Evolutionary conservation across 2,329 filamentous ascomycete genomes (phyloP).

Genomic region (Ascocoryne sarcoides): DNA sequence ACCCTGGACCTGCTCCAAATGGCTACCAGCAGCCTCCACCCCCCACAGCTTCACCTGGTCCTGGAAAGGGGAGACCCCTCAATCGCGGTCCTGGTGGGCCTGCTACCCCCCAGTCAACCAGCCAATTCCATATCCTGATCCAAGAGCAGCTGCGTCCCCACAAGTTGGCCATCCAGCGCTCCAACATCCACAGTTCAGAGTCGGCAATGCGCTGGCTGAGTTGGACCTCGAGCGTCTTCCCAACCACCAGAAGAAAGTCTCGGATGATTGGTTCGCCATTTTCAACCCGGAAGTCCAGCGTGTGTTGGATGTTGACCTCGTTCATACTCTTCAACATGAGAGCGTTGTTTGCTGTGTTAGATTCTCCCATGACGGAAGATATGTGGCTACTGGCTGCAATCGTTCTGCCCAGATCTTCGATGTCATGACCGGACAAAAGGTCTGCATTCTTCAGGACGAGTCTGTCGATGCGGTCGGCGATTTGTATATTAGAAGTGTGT

Average conservation of each 20-base stretch:
- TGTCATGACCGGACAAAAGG: slow-evolving; percentile 74
- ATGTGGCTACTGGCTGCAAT: slow-evolving; percentile 94
- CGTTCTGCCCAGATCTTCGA: slow-evolving; percentile 99
- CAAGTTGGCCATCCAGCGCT: slow-evolving; percentile 77
- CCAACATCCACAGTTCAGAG: slow-evolving; percentile 43
- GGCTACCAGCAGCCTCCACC: slow-evolving; percentile 80
- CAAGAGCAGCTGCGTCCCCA: slow-evolving; percentile 59
- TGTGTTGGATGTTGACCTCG: slow-evolving; percentile 83
- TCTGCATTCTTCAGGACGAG: slow-evolving; percentile 85
- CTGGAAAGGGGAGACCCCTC: slow-evolving; percentile 59
- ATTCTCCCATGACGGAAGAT: slow-evolving; percentile 93
- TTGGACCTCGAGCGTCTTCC: slow-evolving; percentile 81
- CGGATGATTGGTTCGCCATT: slow-evolving; percentile 89
- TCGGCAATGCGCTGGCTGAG: slow-evolving; percentile 70
- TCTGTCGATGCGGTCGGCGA: slow-evolving; percentile 81
- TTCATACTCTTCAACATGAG: slow-evolving; percentile 87
- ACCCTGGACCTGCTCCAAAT: slow-evolving; percentile 47
- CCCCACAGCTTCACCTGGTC: slow-evolving; percentile 79
- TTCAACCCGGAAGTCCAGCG: slow-evolving; percentile 91
- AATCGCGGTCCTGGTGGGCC: slow-evolving; percentile 61
- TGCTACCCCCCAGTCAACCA: slow-evolving; percentile 89
- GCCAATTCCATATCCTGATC: slow-evolving; percentile 76
- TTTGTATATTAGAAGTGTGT: slow-evolving; percentile 94
- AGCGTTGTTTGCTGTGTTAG: slow-evolving; percentile 97
- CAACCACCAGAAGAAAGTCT: slow-evolving; percentile 78